These are phyloP conservation scores for Backusella tarrabulga DNA, from an alignment of 192 early-diverging fungal genomes.

Conservation along the genomic window DNA sequence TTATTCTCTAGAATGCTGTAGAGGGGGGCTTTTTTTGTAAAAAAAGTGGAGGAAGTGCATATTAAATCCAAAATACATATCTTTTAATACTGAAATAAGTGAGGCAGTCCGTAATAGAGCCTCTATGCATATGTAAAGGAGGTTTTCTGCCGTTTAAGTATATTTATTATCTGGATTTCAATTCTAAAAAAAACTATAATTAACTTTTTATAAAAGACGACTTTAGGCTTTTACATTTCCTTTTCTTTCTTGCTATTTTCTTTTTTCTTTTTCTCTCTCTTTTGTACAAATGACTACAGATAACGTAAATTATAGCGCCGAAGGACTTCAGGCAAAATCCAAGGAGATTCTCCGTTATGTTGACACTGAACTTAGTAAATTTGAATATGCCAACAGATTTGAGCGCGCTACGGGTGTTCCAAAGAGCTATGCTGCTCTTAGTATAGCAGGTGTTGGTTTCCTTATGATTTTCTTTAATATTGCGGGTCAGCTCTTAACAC, in stretches of 20 bases:
- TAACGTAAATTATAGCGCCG: constrained; percentile 8
- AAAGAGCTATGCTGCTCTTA: constrained; percentile 81
- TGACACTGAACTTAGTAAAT: constrained; percentile 73
- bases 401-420: constrained; percentile 77
- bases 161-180: background rate
- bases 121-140: background rate
- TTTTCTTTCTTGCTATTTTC: background rate
- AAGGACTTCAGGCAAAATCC: constrained; percentile 19
- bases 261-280: constrained; percentile 10
- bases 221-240: background rate
- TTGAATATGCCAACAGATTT: constrained; percentile 63
- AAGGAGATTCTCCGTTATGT: constrained; percentile 28
- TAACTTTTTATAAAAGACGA: background rate
- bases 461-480: constrained; percentile 92
- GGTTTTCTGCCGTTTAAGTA: background rate
- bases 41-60: background rate
- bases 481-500: constrained; percentile 72
- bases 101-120: background rate
- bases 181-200: constrained; percentile 3
- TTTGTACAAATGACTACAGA: constrained; percentile 28
- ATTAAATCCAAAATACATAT: background rate
- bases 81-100: background rate
- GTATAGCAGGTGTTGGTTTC: constrained; percentile 56
- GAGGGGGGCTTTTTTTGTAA: background rate
- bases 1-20: background rate